phyloP scores from a whole-genome alignment of 192 early-diverging fungal species.

The Podila epigama region DNA sequence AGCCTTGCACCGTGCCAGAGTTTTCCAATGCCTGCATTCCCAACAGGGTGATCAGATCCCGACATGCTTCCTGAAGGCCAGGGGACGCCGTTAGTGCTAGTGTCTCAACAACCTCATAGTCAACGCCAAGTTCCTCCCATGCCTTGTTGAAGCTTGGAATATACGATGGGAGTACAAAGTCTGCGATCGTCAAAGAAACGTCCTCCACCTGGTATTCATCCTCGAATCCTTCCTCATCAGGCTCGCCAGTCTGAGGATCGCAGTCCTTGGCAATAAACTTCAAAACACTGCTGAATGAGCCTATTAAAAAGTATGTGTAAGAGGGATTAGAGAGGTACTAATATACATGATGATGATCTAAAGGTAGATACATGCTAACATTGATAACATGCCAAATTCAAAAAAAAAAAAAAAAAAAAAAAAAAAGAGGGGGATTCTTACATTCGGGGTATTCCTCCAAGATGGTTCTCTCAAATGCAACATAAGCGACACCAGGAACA shows the following conservation, averaged over 20 bases:
- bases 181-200: slow-evolving; percentile 80
- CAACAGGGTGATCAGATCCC: slow-evolving; percentile 75
- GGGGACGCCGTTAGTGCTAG: slow-evolving; percentile 81
- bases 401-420: too few species aligned
- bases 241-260: slow-evolving; percentile 91
- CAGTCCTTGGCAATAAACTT: slow-evolving; percentile 94
- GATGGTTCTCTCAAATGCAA: slow-evolving; percentile 80
- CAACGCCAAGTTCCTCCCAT: slow-evolving; percentile 82
- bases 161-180: slow-evolving; percentile 91
- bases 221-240: slow-evolving; percentile 93
- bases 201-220: slow-evolving; percentile 96
- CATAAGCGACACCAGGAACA: slow-evolving; percentile 80
- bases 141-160: slow-evolving; percentile 76
- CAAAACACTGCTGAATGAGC: slow-evolving; percentile 85
- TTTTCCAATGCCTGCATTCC: slow-evolving; percentile 89
- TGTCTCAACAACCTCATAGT: slow-evolving; percentile 84
- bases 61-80: slow-evolving; percentile 79
- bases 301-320: slow-evolving; percentile 42
- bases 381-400: too few species aligned
- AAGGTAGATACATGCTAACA: too few species aligned
- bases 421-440: slow-evolving; percentile 53
- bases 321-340: slow-evolving; percentile 3
- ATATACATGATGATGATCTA: too few species aligned
- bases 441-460: slow-evolving; percentile 65
- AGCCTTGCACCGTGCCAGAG: slow-evolving; percentile 70